Evolutionary conservation across 371 early-diverging fungal genomes (phyloP).

Genomic region (Syncephalastrum racemosum): DNA sequence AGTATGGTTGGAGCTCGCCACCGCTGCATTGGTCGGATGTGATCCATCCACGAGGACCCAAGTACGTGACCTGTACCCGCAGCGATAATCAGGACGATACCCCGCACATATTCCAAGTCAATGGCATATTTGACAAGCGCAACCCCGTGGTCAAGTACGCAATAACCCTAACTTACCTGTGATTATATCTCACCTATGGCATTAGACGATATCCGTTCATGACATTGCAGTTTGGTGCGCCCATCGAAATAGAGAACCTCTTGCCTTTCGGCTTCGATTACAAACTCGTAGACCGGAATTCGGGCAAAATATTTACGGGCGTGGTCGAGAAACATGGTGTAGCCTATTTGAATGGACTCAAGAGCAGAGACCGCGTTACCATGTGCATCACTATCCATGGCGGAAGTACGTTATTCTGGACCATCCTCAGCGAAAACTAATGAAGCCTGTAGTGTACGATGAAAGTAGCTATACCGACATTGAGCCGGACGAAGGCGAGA

Average conservation of each 20-base stretch:
- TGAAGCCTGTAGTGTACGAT: too few species aligned
- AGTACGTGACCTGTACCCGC: conserved; percentile 25
- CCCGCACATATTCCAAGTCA: conserved; percentile 26
- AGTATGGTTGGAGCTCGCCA: conserved; percentile 71
- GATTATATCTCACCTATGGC: background rate
- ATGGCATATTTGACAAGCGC: conserved; percentile 33
- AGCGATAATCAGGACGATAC: conserved; percentile 19
- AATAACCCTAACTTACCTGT: background rate
- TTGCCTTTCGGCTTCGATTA: conserved; percentile 74
- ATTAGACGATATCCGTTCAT: conserved; percentile 64
- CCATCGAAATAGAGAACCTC: conserved; percentile 83
- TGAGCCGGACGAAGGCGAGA: too few species aligned
- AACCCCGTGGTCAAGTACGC: conserved; percentile 27
- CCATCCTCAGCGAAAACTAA: too few species aligned
- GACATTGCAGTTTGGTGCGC: conserved; percentile 68
- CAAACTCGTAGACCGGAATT: conserved; percentile 32
- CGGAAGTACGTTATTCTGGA: conserved; percentile 30
- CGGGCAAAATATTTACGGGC: conserved; percentile 39
- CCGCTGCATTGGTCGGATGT: conserved; percentile 72
- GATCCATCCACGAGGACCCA: conserved; percentile 28
- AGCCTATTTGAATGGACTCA: conserved; percentile 64
- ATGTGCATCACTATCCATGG: conserved; percentile 64
- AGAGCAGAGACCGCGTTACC: conserved; percentile 55
- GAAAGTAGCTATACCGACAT: too few species aligned
- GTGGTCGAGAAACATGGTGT: conserved; percentile 51